Percentiles rank a stretch among this genome's conserved stretches.
Conservation (phyloP, 2,329 filamentous ascomycete species). For the Fusarium protoensiforme region DNA sequence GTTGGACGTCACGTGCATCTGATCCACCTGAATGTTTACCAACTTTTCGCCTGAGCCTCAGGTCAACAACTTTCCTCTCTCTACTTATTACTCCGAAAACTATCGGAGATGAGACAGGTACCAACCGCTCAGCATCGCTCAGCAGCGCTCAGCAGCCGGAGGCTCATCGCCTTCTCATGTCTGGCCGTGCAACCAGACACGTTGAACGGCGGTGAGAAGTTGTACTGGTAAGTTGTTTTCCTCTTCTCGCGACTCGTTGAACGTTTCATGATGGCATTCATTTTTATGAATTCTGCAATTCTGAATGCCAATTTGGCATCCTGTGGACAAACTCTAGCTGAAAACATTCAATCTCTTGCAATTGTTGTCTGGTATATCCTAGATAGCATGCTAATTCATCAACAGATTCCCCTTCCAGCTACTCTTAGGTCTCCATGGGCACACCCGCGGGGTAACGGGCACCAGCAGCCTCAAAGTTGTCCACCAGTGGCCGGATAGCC, state of each 20-base stretch:
- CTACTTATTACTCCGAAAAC: background rate
- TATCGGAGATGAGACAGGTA: background rate
- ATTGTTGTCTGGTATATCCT: background rate
- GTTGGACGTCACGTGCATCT: conserved; percentile 17
- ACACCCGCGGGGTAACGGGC: conserved; percentile 57
- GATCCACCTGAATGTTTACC: conserved; percentile 15
- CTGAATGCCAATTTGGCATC: conserved; percentile 48
- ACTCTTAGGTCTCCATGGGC: conserved; percentile 51
- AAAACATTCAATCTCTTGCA: conserved; percentile 7
- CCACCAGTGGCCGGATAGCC: conserved; percentile 60
- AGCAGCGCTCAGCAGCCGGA: background rate
- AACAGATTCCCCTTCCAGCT: background rate
- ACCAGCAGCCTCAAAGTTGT: conserved; percentile 60
- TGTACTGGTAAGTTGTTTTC: conserved; percentile 24
- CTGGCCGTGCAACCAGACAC: background rate
- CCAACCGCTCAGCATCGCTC: background rate
- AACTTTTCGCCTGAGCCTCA: conserved; percentile 12
- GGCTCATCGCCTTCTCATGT: background rate
- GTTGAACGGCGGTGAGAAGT: background rate
- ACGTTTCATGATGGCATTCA: conserved; percentile 50
- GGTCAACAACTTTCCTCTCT: background rate
- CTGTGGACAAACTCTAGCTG: conserved; percentile 49
- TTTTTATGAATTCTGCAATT: conserved; percentile 63
- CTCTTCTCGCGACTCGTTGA: background rate
- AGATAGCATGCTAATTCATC: conserved; percentile 18